These are phyloP conservation scores for Carex myosuroides DNA, from an alignment of 176 grass and related monocot species.

Conservation along the genomic window DNA sequence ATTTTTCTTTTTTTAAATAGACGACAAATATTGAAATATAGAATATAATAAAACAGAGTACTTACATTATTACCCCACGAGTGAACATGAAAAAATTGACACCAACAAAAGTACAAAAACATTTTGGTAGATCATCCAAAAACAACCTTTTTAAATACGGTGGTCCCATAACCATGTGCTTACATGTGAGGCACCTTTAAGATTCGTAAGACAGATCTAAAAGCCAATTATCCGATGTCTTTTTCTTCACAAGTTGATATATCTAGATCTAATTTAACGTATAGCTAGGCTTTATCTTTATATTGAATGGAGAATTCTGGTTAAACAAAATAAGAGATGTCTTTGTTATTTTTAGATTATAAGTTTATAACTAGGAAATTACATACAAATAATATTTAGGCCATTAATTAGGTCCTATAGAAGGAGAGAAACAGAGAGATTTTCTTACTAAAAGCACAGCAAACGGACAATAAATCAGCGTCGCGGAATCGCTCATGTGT, in stretches of 20 bases:
- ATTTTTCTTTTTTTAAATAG: no score
- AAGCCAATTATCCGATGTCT: not conserved
- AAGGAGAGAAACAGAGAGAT: no score
- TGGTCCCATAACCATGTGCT: not conserved
- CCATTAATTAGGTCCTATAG: no score
- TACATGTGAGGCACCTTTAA: slow-evolving; percentile 9
- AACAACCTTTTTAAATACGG: not conserved
- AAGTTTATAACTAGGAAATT: no score
- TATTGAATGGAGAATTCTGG: not conserved
- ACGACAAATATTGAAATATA: no score
- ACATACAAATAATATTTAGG: no score
- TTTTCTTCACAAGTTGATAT: slow-evolving; percentile 4
- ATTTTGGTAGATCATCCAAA: not conserved
- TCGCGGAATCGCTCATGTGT: no score
- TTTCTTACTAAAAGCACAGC: no score
- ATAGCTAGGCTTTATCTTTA: not conserved
- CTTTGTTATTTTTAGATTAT: not conserved
- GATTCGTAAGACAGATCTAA: slow-evolving; percentile 8
- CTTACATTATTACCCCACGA: not conserved
- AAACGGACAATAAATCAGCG: no score
- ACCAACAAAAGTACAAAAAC: not conserved
- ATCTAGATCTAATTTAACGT: not conserved
- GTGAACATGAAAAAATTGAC: not conserved
- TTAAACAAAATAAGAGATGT: not conserved
- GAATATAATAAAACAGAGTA: not conserved